These are phyloP conservation scores for Sanghuangporus baumii DNA, from an alignment of 1,284 basidiomycete genomes.

Conservation along the genomic window DNA sequence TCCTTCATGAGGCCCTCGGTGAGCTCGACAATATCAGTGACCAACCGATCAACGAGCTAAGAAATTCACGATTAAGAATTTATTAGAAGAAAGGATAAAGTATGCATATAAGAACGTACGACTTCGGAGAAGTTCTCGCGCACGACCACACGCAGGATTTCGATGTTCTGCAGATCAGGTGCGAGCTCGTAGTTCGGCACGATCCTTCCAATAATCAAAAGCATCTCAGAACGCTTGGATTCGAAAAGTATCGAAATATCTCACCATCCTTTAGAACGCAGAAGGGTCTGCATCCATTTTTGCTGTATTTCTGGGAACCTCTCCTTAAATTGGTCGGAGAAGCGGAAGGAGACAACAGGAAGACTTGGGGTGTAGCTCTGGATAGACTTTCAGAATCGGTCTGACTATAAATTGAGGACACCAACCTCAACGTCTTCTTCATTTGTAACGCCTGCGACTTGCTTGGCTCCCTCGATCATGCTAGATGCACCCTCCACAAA, in stretches of 20 bases:
- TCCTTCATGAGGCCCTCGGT: slow-evolving; percentile 46
- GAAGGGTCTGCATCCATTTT: slow-evolving; percentile 81
- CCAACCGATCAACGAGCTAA: slow-evolving; percentile 57
- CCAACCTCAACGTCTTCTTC: slow-evolving; percentile 53
- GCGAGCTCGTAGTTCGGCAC: slow-evolving; percentile 85
- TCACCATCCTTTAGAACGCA: slow-evolving; percentile 74
- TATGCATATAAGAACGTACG: slow-evolving; percentile 24
- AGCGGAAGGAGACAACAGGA: slow-evolving; percentile 90
- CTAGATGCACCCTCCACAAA: slow-evolving; percentile 23
- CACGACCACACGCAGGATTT: slow-evolving; percentile 86
- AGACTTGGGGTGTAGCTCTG: slow-evolving; percentile 73
- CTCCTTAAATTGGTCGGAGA: slow-evolving; percentile 72
- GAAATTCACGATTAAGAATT: slow-evolving; percentile 12
- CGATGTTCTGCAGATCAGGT: slow-evolving; percentile 58
- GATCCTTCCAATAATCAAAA: slow-evolving; percentile 42
- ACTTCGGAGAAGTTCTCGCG: slow-evolving; percentile 68
- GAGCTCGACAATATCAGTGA: slow-evolving; percentile 58
- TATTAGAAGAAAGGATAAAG: background rate
- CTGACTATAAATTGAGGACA: background rate
- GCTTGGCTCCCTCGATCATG: slow-evolving; percentile 32
- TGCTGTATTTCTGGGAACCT: slow-evolving; percentile 77
- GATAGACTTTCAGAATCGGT: background rate
- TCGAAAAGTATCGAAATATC: slow-evolving; percentile 15
- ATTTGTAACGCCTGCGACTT: slow-evolving; percentile 31
- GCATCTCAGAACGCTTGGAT: no score